Conservation (phyloP, 768 basidiomycete species). For the Suillus bovinus region DNA sequence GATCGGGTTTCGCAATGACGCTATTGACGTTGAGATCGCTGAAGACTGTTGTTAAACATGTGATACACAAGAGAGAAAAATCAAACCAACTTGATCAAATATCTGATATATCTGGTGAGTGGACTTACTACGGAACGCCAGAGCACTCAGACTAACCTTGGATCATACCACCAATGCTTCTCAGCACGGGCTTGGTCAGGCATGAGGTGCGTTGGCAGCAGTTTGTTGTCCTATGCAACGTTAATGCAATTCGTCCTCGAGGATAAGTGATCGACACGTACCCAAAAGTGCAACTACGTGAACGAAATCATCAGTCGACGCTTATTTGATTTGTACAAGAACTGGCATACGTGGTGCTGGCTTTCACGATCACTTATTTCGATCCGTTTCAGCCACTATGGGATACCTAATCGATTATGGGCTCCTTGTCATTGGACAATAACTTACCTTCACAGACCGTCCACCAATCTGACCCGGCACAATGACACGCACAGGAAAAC, state of each 20-base stretch:
- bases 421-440: not conserved
- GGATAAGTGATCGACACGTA: slow-evolving; percentile 10
- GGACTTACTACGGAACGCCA: not conserved
- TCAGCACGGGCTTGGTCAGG: slow-evolving; percentile 55
- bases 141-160: slow-evolving; percentile 30
- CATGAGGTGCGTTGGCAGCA: slow-evolving; percentile 51
- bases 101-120: slow-evolving; percentile 19
- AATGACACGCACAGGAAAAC: slow-evolving; percentile 63
- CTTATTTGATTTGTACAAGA: not conserved
- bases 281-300: slow-evolving; percentile 37
- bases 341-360: slow-evolving; percentile 48
- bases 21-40: slow-evolving; percentile 63
- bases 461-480: slow-evolving; percentile 67
- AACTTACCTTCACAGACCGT: slow-evolving; percentile 42
- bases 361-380: slow-evolving; percentile 50
- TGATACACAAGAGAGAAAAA: slow-evolving; percentile 1
- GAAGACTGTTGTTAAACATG: slow-evolving; percentile 33
- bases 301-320: slow-evolving; percentile 4
- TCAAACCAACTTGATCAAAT: slow-evolving; percentile 33
- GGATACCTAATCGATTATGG: not conserved
- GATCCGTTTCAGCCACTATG: slow-evolving; percentile 57
- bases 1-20: slow-evolving; percentile 55
- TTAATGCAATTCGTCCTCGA: not conserved
- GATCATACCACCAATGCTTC: slow-evolving; percentile 57
- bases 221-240: slow-evolving; percentile 50